Percentiles rank a stretch among this genome's conserved stretches.
Conservation (phyloP, 805 yeast species). For the Kazachstania martiniae region DNA sequence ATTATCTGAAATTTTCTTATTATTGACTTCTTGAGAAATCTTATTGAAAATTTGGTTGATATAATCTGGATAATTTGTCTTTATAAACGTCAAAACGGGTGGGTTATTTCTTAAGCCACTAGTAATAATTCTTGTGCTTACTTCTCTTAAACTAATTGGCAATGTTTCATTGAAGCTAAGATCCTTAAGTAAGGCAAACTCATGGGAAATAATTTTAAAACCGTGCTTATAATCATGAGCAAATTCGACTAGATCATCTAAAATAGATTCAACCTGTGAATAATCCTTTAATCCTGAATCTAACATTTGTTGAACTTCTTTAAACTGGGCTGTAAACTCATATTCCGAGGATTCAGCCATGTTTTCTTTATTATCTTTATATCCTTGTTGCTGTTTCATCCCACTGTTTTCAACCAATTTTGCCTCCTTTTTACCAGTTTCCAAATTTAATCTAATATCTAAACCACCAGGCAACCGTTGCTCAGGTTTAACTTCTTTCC, state of each 20-base stretch:
- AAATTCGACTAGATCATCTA: constrained; percentile 41
- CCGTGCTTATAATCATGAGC: constrained; percentile 63
- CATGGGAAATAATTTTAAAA: constrained; percentile 30
- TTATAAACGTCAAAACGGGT: constrained; percentile 38
- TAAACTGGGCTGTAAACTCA: constrained; percentile 24
- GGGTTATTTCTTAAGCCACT: constrained; percentile 67
- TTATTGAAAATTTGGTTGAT: constrained; percentile 28
- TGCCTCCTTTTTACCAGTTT: constrained; percentile 63
- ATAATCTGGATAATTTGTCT: constrained; percentile 25
- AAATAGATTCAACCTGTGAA: constrained; percentile 10
- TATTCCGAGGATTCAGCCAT: constrained; percentile 6
- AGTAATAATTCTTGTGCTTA: constrained; percentile 49
- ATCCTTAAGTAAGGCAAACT: constrained; percentile 14
- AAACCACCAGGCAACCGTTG: constrained; percentile 70
- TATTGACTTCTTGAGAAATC: neutral
- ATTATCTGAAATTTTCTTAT: neutral
- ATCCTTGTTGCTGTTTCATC: neutral
- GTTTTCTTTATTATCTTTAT: neutral
- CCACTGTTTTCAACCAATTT: constrained; percentile 28
- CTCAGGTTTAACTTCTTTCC: constrained; percentile 61
- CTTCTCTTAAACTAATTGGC: constrained; percentile 32
- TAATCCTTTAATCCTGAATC: constrained; percentile 7
- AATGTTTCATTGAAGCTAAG: constrained; percentile 10
- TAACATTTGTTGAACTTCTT: constrained; percentile 19
- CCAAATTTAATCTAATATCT: constrained; percentile 63